Evolutionary conservation across 2,329 filamentous ascomycete genomes (phyloP), one percentile per base, ranked within the genome.

Genomic region (Paecilomyces sp.): DNA sequence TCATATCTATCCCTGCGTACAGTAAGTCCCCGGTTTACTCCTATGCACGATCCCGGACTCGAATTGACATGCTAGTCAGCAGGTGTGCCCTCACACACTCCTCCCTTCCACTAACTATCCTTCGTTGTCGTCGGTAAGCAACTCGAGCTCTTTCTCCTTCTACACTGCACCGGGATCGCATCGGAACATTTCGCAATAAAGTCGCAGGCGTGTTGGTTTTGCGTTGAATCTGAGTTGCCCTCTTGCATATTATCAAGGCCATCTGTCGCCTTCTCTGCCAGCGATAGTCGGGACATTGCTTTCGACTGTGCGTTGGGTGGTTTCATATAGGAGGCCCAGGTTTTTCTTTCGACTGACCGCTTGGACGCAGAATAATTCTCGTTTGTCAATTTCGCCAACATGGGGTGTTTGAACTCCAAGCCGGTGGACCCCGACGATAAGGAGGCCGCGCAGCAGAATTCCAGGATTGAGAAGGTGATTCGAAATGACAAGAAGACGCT

Each of bases 401-500:
- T 80, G 78, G 78, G 78, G 64, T 80, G 78, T 61, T 72, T 74
- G 61, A 72, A 68, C 58, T 79, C 77, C 11, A 78, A 77, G 61
- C 68, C 70, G 57, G 64, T 70, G 53, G 74, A 76, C 47, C 62
- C 67, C 60, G 68, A 66, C 59, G 77, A 79, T 57, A 78, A 74
- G 67, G 74, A 78, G 25, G 76, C 76, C 15, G 51, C 69, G 22
- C 74, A 74, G 61, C 72, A 73, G 31, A 80, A 76, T 71, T 75
- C 75, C 67, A 91, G 94, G 74, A 92, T 99, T 67, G 94, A 99
- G 73, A 90, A 89, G 77, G 80, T 85, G 69, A 85, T 99, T 68
- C 88, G 90, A 63, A 85, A 87, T 68, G 94, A 97, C 79, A 91
- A 93, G 80, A 96, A 94, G 83, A 84, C 83, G 66, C 83, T 94